Percentiles rank a stretch among this genome's conserved stretches.
Conservation (phyloP, 2,329 filamentous ascomycete species). For the Scedosporium boydii region DNA sequence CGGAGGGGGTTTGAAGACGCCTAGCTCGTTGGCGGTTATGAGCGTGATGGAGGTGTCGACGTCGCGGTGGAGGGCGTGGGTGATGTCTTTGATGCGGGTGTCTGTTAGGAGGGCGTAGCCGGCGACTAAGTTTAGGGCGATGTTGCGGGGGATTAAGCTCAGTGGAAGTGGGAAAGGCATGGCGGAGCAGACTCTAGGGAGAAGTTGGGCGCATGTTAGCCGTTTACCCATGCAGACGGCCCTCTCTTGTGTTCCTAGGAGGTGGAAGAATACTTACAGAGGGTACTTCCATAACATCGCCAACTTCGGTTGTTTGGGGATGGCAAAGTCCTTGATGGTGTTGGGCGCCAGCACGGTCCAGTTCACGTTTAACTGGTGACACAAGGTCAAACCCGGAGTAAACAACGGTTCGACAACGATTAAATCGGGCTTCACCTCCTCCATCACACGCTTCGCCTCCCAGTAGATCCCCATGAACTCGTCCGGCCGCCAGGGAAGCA, state of each 20-base stretch:
- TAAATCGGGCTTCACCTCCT: constrained; percentile 25
- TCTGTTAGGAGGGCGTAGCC: constrained; percentile 12
- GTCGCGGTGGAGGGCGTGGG: background rate
- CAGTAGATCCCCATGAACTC: constrained; percentile 31
- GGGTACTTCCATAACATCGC: constrained; percentile 26
- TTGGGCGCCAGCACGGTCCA: constrained; percentile 33
- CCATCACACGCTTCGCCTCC: constrained; percentile 25
- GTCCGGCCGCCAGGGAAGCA: background rate
- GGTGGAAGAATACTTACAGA: constrained; percentile 18
- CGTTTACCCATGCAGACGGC: too few species aligned
- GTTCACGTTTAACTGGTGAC: constrained; percentile 21
- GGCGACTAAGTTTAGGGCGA: constrained; percentile 24
- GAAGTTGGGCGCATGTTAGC: background rate
- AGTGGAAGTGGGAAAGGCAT: constrained; percentile 36
- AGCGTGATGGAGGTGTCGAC: constrained; percentile 3
- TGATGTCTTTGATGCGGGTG: constrained; percentile 10
- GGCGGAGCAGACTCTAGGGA: constrained; percentile 30
- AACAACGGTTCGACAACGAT: constrained; percentile 34
- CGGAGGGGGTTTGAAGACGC: background rate
- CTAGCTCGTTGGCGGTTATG: constrained; percentile 7
- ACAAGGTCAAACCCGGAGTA: constrained; percentile 31
- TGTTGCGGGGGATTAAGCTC: constrained; percentile 30
- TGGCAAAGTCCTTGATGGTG: constrained; percentile 29
- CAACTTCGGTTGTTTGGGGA: constrained; percentile 25
- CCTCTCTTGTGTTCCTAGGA: too few species aligned